phyloP scores from a whole-genome alignment of 192 early-diverging fungal genomes.

The Backusella liffmaniae region DNA sequence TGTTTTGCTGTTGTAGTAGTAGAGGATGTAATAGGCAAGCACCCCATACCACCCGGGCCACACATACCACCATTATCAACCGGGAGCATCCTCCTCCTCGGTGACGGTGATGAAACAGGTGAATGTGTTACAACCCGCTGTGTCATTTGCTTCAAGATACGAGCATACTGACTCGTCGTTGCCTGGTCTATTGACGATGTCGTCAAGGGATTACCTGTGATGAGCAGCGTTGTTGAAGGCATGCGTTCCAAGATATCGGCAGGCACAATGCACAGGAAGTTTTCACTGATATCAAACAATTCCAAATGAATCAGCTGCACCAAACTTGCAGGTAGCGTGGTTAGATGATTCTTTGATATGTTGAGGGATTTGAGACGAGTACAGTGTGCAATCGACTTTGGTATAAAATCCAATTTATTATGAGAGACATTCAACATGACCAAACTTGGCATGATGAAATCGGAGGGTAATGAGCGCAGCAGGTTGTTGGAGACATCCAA shows the following conservation, averaged over 20 bases:
- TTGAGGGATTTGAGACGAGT: conserved; percentile 20
- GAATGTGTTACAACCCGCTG: conserved; percentile 22
- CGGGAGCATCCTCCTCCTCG: not conserved
- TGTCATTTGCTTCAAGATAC: conserved; percentile 28
- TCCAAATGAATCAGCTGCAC: conserved; percentile 26
- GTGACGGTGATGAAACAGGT: not conserved
- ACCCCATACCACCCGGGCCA: conserved; percentile 29
- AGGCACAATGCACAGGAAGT: conserved; percentile 37
- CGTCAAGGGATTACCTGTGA: conserved; percentile 55
- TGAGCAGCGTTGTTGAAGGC: conserved; percentile 43
- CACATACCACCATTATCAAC: conserved; percentile 6
- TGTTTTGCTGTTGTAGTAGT: not conserved
- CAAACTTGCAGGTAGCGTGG: conserved; percentile 28
- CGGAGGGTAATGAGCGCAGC: conserved; percentile 37
- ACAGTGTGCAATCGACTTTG: conserved; percentile 45
- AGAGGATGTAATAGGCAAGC: not conserved
- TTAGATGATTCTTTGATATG: conserved; percentile 38
- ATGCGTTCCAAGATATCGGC: conserved; percentile 34
- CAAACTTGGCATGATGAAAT: conserved; percentile 21
- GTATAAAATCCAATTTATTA: conserved; percentile 51
- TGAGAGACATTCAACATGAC: conserved; percentile 39
- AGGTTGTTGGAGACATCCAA: conserved; percentile 53
- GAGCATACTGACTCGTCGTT: conserved; percentile 12
- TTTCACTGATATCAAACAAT: conserved; percentile 36
- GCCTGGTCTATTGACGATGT: conserved; percentile 12